Evolutionary conservation across 1,139 yeast species (phyloP).

Genomic region (Yamadazyma blattariae): DNA sequence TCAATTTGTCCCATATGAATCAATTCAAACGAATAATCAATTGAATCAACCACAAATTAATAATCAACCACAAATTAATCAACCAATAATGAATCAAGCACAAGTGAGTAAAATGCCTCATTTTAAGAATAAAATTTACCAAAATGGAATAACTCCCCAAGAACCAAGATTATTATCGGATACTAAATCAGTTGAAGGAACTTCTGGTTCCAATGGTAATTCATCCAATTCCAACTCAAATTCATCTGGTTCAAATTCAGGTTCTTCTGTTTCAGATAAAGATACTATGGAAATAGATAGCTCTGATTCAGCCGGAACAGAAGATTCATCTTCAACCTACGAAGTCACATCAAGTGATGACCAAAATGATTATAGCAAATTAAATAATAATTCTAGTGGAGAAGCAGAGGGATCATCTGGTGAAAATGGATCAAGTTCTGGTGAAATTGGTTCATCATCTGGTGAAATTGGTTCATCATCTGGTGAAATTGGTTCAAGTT

Average conservation of each 20-base stretch:
- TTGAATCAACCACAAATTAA: too few species aligned
- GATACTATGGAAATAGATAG: slow-evolving; percentile 13
- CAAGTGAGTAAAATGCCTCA: too few species aligned
- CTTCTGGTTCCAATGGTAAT: not conserved
- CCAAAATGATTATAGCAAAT: slow-evolving; percentile 12
- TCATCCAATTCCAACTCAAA: not conserved
- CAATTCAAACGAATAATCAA: too few species aligned
- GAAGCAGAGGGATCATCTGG: too few species aligned
- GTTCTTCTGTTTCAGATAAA: not conserved
- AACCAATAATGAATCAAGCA: too few species aligned
- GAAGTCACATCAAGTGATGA: slow-evolving; percentile 15
- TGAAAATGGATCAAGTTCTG: slow-evolving; percentile 7
- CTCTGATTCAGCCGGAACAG: slow-evolving; percentile 11
- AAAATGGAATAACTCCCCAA: slow-evolving; percentile 22
- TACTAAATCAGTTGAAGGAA: not conserved
- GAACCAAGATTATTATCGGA: slow-evolving; percentile 17
- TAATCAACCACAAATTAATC: too few species aligned
- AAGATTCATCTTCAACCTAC: slow-evolving; percentile 11
- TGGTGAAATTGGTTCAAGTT: slow-evolving; percentile 1
- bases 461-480: slow-evolving; percentile 9
- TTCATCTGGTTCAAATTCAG: not conserved
- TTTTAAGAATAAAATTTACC: too few species aligned
- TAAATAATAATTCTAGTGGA: too few species aligned
- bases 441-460: slow-evolving; percentile 9
- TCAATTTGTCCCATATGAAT: too few species aligned